A percentile compares a stretch with the other conserved stretches of the same genome.
Conservation (phyloP, 2,329 filamentous ascomycete genomes). For the Monosporascus sp. region DNA sequence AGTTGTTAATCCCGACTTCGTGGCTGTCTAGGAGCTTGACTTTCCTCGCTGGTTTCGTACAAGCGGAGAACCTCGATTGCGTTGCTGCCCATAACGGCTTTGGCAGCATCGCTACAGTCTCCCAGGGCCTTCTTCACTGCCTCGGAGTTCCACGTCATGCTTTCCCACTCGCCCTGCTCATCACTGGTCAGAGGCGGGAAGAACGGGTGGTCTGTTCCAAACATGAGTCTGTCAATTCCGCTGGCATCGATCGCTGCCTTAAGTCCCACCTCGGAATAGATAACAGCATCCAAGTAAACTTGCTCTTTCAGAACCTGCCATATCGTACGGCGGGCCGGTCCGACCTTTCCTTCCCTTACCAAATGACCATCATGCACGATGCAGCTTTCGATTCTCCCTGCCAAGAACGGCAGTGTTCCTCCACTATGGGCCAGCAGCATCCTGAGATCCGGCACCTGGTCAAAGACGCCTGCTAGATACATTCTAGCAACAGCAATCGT, state of each 20-base stretch:
- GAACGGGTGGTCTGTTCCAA: constrained; percentile 80
- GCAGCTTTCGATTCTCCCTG: constrained; percentile 83
- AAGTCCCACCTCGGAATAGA: constrained; percentile 71
- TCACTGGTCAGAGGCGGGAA: constrained; percentile 68
- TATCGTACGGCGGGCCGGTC: constrained; percentile 40
- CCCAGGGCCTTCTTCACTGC: constrained; percentile 25
- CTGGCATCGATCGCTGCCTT: constrained; percentile 64
- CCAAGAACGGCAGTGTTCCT: constrained; percentile 82
- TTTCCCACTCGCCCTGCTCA: constrained; percentile 62
- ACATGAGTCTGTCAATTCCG: constrained; percentile 67
- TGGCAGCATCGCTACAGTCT: constrained; percentile 19
- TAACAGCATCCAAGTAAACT: constrained; percentile 81
- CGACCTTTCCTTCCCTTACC: constrained; percentile 53
- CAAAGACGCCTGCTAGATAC: constrained; percentile 82
- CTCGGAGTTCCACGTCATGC: constrained; percentile 52
- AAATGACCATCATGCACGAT: constrained; percentile 77
- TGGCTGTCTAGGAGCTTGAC: not conserved
- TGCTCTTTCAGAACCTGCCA: constrained; percentile 62
- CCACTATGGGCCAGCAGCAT: constrained; percentile 85
- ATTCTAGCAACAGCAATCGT: constrained; percentile 85
- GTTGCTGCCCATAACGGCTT: constrained; percentile 27
- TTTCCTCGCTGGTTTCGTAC: constrained; percentile 9
- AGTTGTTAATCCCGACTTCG: not conserved
- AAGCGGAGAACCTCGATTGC: constrained; percentile 22
- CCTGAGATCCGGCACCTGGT: constrained; percentile 61